Conservation (phyloP, 2,329 filamentous ascomycete genomes). For the Fusarium clavum region DNA sequence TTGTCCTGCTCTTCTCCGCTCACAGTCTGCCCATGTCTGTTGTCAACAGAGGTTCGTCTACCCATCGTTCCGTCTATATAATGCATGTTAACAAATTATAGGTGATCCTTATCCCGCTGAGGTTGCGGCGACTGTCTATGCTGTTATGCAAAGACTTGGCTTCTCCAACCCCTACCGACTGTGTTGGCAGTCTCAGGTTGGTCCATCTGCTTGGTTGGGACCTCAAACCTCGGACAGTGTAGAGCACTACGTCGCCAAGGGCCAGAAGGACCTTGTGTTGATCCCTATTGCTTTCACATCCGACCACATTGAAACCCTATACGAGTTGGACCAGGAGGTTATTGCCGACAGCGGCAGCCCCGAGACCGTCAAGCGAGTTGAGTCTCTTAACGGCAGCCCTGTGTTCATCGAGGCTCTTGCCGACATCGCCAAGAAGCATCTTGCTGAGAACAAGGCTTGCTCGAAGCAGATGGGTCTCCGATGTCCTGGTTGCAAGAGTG, state of each 20-base stretch:
- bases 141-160: constrained; percentile 91
- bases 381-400: constrained; percentile 90
- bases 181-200: constrained; percentile 98
- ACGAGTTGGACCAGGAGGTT: constrained; percentile 92
- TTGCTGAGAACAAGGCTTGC: constrained; percentile 74
- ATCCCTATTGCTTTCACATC: constrained; percentile 98
- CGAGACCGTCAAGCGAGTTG: constrained; percentile 87
- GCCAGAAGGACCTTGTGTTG: constrained; percentile 88
- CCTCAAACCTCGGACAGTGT: constrained; percentile 93
- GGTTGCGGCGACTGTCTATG: constrained; percentile 94
- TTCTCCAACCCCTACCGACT: constrained; percentile 92
- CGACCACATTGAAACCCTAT: constrained; percentile 96
- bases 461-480: constrained; percentile 89
- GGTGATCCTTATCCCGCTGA: constrained; percentile 96
- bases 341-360: constrained; percentile 85
- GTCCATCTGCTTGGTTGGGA: constrained; percentile 93
- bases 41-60: constrained; percentile 80
- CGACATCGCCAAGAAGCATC: constrained; percentile 84
- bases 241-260: constrained; percentile 87
- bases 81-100: constrained; percentile 52
- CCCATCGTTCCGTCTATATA: not conserved
- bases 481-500: constrained; percentile 93
- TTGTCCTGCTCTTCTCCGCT: constrained; percentile 91
- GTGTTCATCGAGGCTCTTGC: constrained; percentile 93
- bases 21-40: constrained; percentile 98